phyloP scores from a whole-genome alignment of 164 flowering plant genomes.

The Buxus sempervirens region DNA sequence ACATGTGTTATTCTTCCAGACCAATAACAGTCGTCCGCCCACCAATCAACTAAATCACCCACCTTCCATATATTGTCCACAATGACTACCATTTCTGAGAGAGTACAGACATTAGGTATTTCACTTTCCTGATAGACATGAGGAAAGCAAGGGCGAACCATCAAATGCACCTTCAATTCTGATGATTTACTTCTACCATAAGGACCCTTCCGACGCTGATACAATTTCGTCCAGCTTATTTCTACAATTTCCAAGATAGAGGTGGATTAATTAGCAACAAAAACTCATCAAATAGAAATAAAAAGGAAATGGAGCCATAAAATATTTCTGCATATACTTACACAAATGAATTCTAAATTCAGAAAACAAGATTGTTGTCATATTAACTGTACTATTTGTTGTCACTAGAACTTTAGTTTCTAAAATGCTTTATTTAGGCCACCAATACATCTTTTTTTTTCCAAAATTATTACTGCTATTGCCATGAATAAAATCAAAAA shows the following conservation, averaged over 20 bases:
- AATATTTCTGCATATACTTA: not conserved
- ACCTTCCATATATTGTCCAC: conserved; percentile 54
- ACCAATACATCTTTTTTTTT: too few relatives aligned
- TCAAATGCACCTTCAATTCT: conserved; percentile 33
- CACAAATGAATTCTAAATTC: not conserved
- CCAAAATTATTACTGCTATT: too few relatives aligned
- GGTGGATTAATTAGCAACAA: not conserved
- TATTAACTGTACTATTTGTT: too few relatives aligned
- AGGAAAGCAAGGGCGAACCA: conserved; percentile 85
- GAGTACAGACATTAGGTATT: conserved; percentile 25
- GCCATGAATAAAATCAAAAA: too few relatives aligned
- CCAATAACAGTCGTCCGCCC: conserved; percentile 63
- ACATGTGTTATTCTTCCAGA: conserved; percentile 49
- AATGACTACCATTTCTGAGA: conserved; percentile 45
- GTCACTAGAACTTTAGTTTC: too few relatives aligned
- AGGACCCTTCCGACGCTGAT: conserved; percentile 32
- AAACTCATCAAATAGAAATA: not conserved
- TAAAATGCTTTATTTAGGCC: too few relatives aligned
- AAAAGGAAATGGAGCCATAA: not conserved
- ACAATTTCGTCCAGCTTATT: conserved; percentile 23
- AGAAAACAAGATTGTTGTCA: not conserved
- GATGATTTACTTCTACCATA: conserved; percentile 8
- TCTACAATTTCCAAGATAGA: conserved; percentile 21
- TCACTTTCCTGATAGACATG: conserved; percentile 33
- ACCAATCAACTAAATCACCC: conserved; percentile 92